Evolutionary conservation across 2,329 filamentous ascomycete genomes (phyloP), one percentile per base, ranked within the genome.

Genomic region (Rhinocladiella mackenziei): DNA sequence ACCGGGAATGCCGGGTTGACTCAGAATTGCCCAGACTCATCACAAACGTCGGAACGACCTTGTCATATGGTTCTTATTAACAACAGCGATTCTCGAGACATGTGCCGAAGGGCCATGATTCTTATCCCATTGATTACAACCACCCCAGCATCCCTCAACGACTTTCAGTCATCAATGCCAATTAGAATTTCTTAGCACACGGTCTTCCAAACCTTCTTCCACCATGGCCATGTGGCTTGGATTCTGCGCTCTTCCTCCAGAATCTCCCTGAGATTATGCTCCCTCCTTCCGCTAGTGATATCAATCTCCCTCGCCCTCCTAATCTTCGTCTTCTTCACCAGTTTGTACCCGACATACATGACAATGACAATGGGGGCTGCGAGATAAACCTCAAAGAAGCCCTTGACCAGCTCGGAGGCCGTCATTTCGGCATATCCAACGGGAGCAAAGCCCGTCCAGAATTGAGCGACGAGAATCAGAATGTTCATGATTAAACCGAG

Each of bases 191-290:
- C 30, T 37, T 63, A 89, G 57, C 86, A 91, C 52, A 89, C 66
- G 45, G 80, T 74, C 61, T 84, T 85, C 62, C 89, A 91, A 7
- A 77, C 57, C 59, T 73, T 81, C 70, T 89, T 92, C 85, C 85
- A 91, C 50, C 56, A 66, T 0, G 86, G 85, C 86, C 85, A 91
- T 4, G 65, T 62, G 17, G 75, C 77, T 58, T 74, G 73, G 68
- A 95, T 87, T 39, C 84, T 83, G 29, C 75, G 69, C 70, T 96
- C 91, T 63, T 94, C 84, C 25, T 83, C 82, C 39, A 94, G 72
- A 37, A 97, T 68, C 50, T 86, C 79, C 18, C 81, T 78, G 31
- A 96, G 69, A 62, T 95, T 89, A 47, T 95, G 76, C 59, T 95
- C 87, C 20, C 89, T 75, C 17, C 89, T 78, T 3, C 91, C 91